These are phyloP conservation scores for Linnemannia zychae DNA, from an alignment of 192 early-diverging fungal species.

Conservation along the genomic window DNA sequence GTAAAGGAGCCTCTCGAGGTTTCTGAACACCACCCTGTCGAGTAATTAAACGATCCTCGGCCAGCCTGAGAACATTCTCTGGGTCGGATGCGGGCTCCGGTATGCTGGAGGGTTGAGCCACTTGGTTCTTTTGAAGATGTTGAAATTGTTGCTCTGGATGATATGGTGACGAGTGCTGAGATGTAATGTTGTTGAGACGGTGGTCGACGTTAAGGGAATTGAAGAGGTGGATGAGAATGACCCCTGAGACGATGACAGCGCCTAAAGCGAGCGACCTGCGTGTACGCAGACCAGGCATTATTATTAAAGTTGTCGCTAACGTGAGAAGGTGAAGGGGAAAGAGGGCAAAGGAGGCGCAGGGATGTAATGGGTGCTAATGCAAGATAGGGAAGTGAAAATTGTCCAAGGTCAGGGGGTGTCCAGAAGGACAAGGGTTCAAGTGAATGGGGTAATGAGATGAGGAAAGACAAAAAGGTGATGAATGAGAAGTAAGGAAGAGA, in stretches of 20 bases:
- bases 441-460: not conserved
- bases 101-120: not conserved
- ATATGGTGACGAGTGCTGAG: not conserved
- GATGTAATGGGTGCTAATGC: not conserved
- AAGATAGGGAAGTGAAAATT: not conserved
- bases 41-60: not conserved
- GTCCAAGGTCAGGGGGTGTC: not conserved
- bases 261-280: conserved; percentile 3
- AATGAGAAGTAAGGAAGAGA: not conserved
- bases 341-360: not conserved
- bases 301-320: not conserved
- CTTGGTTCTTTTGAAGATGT: not conserved
- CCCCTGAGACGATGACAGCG: conserved; percentile 10
- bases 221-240: conserved; percentile 16
- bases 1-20: not conserved
- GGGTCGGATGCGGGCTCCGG: not conserved
- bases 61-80: conserved; percentile 10
- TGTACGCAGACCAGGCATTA: conserved; percentile 13
- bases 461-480: no score
- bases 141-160: not conserved
- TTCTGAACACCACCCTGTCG: not conserved
- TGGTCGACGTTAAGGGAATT: not conserved
- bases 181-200: not conserved
- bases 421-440: not conserved
- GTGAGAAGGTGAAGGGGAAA: not conserved